Conservation (phyloP, 345 rosid genomes). For the thale cress (Arabidopsis thaliana) region TAIR10.1 NC_003074.8:8482001-8482500, state of each 20-base stretch:
- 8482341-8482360: conserved; percentile 35
- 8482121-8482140: too few relatives aligned
- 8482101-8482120: too few relatives aligned
- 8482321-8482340: conserved; percentile 36
- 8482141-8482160: too few relatives aligned
- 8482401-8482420: conserved; percentile 11
- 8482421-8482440: conserved; percentile 5
- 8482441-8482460: background rate
- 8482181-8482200: too few relatives aligned
- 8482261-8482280: conserved; percentile 40
- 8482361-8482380: conserved; percentile 30
- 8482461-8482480: background rate
- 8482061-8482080: background rate
- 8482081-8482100: too few relatives aligned
- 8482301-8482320: conserved; percentile 23
- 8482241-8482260: conserved; percentile 29
- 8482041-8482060: background rate
- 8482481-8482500: background rate
- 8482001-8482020: conserved; percentile 23
- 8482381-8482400: conserved; percentile 18
- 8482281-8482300: conserved; percentile 39
- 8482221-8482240: background rate
- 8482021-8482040: conserved; percentile 6
- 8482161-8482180: too few relatives aligned
- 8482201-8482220: too few relatives aligned